These are phyloP conservation scores for button mushroom (Agaricus bisporus) DNA, from an alignment of 768 basidiomycete genomes.

Conservation along the genomic window DNA sequence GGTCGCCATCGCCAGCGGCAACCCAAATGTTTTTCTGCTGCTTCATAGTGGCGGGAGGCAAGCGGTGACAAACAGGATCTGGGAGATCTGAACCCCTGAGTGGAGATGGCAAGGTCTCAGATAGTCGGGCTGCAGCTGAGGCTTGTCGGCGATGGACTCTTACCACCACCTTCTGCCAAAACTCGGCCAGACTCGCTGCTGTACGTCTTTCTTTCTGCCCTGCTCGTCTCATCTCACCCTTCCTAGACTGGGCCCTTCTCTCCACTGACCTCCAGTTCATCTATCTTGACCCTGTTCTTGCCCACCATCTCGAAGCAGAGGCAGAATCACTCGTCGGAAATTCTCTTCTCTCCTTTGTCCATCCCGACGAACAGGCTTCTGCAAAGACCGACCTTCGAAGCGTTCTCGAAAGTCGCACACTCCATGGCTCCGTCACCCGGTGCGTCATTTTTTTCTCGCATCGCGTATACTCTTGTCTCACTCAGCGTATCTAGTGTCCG, in stretches of 20 bases:
- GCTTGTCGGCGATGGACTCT: constrained; percentile 11
- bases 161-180: constrained; percentile 34
- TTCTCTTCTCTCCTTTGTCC: constrained; percentile 71
- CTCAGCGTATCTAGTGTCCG: constrained; percentile 48
- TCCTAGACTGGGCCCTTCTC: constrained; percentile 75
- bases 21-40: constrained; percentile 81
- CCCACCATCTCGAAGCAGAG: constrained; percentile 65
- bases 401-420: constrained; percentile 66
- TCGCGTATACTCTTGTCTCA: constrained; percentile 18
- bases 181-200: constrained; percentile 70
- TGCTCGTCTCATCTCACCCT: constrained; percentile 14
- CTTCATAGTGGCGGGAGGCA: constrained; percentile 13
- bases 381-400: constrained; percentile 70
- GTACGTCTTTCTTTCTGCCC: constrained; percentile 32
- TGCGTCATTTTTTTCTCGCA: constrained; percentile 18
- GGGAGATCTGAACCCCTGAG: constrained; percentile 6
- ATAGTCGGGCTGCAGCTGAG: constrained; percentile 3
- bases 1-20: constrained; percentile 86
- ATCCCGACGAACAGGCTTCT: constrained; percentile 76
- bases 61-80: constrained; percentile 20
- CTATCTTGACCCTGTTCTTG: constrained; percentile 78
- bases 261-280: constrained; percentile 72
- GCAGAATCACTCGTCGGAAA: constrained; percentile 64
- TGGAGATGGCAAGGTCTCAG: constrained; percentile 10
- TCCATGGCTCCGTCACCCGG: constrained; percentile 84